These are phyloP conservation scores for Candida ovalis DNA, from an alignment of 805 yeast genomes.

Conservation along the genomic window DNA sequence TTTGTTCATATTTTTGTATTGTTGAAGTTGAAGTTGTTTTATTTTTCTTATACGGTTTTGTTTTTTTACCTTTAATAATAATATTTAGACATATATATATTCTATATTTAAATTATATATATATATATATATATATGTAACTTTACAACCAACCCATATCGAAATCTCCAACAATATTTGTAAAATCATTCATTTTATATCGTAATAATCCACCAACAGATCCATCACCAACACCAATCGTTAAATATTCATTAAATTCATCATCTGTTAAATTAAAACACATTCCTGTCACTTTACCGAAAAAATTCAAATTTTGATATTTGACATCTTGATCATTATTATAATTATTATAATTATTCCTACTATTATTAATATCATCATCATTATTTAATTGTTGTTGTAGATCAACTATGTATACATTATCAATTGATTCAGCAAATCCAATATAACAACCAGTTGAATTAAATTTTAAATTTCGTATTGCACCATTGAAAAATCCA, in stretches of 20 bases:
- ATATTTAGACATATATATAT: too few relatives aligned
- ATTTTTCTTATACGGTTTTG: too few relatives aligned
- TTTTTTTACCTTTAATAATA: too few relatives aligned
- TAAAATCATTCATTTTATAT: constrained; percentile 31
- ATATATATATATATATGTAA: too few relatives aligned
- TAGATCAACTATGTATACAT: constrained; percentile 46
- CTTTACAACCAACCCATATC: constrained; percentile 16
- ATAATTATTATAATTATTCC: too few relatives aligned
- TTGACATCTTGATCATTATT: constrained; percentile 1
- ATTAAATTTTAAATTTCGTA: constrained; percentile 51
- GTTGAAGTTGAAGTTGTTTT: not conserved
- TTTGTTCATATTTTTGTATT: not conserved
- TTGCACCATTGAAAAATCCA: constrained; percentile 38
- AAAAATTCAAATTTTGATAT: constrained; percentile 46
- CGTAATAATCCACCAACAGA: constrained; percentile 56
- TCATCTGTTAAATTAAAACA: constrained; percentile 39
- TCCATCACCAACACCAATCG: constrained; percentile 53
- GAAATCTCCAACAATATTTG: constrained; percentile 3
- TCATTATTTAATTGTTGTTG: not conserved
- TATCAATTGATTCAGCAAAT: constrained; percentile 60
- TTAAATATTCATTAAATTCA: constrained; percentile 43
- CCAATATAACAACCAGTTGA: constrained; percentile 41
- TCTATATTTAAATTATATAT: not conserved
- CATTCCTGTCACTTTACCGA: constrained; percentile 58
- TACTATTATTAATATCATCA: not conserved